Evolutionary conservation across 768 basidiomycete genomes (phyloP).

Genomic region (Mycena galericulata): DNA sequence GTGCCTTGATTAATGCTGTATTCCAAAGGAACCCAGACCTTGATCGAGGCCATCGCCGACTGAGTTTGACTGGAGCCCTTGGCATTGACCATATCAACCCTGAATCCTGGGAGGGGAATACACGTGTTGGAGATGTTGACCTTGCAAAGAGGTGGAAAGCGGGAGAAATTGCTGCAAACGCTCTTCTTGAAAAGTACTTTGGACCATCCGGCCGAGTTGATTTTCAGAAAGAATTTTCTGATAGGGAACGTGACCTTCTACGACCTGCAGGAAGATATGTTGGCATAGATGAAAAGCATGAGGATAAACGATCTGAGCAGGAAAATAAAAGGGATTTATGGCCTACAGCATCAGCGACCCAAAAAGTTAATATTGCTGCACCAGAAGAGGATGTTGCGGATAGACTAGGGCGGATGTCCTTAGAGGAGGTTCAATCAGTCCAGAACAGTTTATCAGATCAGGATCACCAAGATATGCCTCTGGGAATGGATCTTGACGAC

Average conservation of each 20-base stretch:
- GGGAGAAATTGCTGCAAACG: background rate
- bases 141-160: background rate
- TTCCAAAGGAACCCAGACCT: conserved; percentile 5
- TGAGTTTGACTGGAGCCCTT: background rate
- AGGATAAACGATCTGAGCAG: background rate
- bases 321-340: background rate
- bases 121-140: background rate
- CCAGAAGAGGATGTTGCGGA: background rate
- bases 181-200: background rate
- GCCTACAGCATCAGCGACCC: background rate
- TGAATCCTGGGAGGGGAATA: background rate
- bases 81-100: conserved; percentile 10
- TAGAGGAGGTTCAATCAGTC: background rate
- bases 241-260: background rate
- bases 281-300: background rate
- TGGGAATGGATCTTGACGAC: background rate
- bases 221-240: background rate
- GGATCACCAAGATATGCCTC: background rate
- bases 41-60: background rate
- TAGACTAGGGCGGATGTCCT: background rate
- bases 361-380: background rate
- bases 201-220: background rate
- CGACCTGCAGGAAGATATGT: background rate
- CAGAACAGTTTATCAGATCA: background rate
- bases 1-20: background rate